These are phyloP conservation scores for Trichocomaceae sp. DNA, from an alignment of 2,329 filamentous ascomycete species.

Conservation along the genomic window DNA sequence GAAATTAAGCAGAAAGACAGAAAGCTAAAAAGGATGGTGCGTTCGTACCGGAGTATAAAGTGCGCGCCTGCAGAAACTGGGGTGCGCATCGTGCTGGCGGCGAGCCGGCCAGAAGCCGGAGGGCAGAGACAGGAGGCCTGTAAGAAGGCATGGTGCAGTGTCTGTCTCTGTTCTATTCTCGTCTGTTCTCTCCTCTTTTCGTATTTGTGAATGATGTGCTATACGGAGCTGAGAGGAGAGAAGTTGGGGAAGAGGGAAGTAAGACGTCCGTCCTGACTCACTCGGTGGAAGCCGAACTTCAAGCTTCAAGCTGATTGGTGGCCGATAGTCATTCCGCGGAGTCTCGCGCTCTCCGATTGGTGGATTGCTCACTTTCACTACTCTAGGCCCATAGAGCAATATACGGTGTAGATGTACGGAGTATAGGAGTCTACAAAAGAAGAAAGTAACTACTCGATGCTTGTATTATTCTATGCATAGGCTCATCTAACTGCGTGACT, in stretches of 20 bases:
- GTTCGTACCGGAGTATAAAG: not conserved
- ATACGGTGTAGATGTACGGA: too few species aligned
- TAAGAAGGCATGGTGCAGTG: not conserved
- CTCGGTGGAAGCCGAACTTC: not conserved
- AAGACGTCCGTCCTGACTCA: not conserved
- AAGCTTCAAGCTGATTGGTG: not conserved
- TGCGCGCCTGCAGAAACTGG: not conserved
- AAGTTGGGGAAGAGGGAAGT: too few species aligned
- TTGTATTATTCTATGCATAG: too few species aligned
- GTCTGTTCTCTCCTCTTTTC: too few species aligned
- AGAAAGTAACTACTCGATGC: too few species aligned
- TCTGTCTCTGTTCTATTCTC: not conserved
- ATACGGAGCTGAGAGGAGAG: not conserved
- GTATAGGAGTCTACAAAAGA: too few species aligned
- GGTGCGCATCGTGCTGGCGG: not conserved
- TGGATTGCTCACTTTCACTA: too few species aligned
- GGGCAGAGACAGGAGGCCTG: not conserved
- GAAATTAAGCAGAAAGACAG: not conserved
- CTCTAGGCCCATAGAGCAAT: too few species aligned
- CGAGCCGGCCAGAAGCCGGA: not conserved
- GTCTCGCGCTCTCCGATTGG: constrained; percentile 6
- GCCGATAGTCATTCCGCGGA: constrained; percentile 3
- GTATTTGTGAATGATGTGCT: not conserved
- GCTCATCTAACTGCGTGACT: not conserved
- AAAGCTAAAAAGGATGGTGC: not conserved